A percentile compares a stretch with the other conserved stretches of the same genome.
phyloP scores from a whole-genome alignment of 2,329 filamentous ascomycete genomes.

The Leptographium procerum region DNA sequence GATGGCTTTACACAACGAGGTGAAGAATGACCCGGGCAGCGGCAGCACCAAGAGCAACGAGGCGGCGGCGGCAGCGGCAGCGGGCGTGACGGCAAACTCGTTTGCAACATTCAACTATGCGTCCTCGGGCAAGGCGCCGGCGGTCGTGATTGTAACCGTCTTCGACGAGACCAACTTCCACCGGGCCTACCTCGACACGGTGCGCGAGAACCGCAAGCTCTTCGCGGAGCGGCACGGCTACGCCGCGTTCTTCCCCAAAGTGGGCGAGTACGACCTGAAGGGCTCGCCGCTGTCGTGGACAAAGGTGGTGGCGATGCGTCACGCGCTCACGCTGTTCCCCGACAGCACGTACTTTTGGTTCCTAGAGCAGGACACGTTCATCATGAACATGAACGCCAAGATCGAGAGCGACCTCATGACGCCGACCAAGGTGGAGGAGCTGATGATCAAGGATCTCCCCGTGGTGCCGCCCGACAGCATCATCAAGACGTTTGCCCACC shows the following conservation, averaged over 20 bases:
- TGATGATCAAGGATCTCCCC: conserved; percentile 77
- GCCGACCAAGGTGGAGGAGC: conserved; percentile 52
- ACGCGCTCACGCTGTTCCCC: conserved; percentile 73
- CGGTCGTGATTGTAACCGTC: conserved; percentile 74
- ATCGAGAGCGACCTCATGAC: conserved; percentile 63
- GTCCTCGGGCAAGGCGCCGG: conserved; percentile 42
- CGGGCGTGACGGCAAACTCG: conserved; percentile 5
- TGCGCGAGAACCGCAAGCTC: conserved; percentile 70
- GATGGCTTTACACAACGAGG: conserved; percentile 8
- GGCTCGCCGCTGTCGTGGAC: conserved; percentile 56
- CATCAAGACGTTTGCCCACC: conserved; percentile 81
- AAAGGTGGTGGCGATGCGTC: conserved; percentile 73
- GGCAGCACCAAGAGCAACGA: conserved; percentile 3
- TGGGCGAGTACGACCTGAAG: conserved; percentile 62
- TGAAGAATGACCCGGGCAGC: neutral
- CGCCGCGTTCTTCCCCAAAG: conserved; percentile 66
- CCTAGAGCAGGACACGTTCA: conserved; percentile 72
- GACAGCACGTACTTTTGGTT: conserved; percentile 76
- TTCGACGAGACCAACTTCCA: conserved; percentile 58
- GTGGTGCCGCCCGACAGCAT: conserved; percentile 93
- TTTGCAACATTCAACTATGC: conserved; percentile 14
- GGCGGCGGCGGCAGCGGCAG: neutral
- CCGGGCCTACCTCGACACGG: conserved; percentile 55
- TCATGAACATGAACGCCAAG: conserved; percentile 68
- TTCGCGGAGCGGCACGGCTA: conserved; percentile 89